Conservation (phyloP, 495 filamentous ascomycete genomes). For the Aspergillus saccharolyticus region DNA sequence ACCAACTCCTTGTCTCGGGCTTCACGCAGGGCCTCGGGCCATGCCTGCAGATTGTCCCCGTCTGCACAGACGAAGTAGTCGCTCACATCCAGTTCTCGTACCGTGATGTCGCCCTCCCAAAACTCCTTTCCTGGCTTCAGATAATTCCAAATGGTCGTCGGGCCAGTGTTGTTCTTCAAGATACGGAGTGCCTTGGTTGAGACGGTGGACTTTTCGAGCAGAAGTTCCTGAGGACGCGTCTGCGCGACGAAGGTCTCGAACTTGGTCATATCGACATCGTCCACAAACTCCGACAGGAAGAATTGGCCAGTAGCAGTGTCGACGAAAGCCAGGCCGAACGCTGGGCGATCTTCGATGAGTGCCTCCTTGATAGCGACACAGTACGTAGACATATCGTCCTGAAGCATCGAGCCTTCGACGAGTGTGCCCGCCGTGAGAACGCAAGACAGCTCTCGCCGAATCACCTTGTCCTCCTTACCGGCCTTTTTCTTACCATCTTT, state of each 20-base stretch:
- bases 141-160: constrained; percentile 93
- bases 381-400: constrained; percentile 95
- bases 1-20: constrained; percentile 73
- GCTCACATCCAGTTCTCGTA: constrained; percentile 75
- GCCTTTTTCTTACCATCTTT: constrained; percentile 31
- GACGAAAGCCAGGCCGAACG: constrained; percentile 89
- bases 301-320: constrained; percentile 97
- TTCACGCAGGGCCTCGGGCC: constrained; percentile 72
- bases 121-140: constrained; percentile 87
- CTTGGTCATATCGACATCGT: constrained; percentile 91
- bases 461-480: constrained; percentile 80
- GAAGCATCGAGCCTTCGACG: constrained; percentile 93
- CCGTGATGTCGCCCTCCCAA: constrained; percentile 76
- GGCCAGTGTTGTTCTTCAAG: constrained; percentile 89
- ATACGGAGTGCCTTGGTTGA: constrained; percentile 87
- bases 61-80: constrained; percentile 71
- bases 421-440: constrained; percentile 90
- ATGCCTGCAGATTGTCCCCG: constrained; percentile 59
- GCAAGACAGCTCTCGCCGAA: constrained; percentile 81
- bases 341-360: constrained; percentile 66
- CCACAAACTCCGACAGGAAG: constrained; percentile 81
- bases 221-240: constrained; percentile 78
- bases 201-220: constrained; percentile 83
- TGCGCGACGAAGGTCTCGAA: constrained; percentile 98
- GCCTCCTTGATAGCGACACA: constrained; percentile 95